Conservation (phyloP, 352 stramenopile species). For the Pythium sukuiense region DNA sequence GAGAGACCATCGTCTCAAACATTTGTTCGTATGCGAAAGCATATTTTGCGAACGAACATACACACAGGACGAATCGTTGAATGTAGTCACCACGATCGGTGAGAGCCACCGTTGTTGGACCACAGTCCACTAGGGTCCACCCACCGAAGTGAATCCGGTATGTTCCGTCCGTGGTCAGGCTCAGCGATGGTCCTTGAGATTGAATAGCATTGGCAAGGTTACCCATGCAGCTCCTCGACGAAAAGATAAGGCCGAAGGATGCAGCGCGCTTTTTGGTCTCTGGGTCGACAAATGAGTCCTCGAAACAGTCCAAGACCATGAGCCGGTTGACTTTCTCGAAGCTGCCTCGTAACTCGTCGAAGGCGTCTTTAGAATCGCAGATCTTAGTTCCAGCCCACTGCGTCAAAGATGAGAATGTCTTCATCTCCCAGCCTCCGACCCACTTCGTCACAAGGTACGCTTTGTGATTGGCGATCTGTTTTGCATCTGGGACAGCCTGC, state of each 20-base stretch:
- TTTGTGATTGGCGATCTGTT: conserved; percentile 1
- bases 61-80: conserved; percentile 4
- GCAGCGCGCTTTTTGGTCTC: neutral
- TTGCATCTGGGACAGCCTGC: neutral
- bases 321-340: neutral
- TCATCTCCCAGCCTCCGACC: conserved; percentile 7
- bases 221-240: neutral
- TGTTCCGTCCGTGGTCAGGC: conserved; percentile 9
- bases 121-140: conserved; percentile 13
- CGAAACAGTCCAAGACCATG: neutral
- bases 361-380: neutral
- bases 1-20: conserved; percentile 1
- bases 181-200: neutral
- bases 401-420: conserved; percentile 4
- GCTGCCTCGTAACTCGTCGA: neutral
- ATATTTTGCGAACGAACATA: conserved; percentile 16
- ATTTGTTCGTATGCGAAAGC: conserved; percentile 8
- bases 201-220: neutral
- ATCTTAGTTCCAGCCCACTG: neutral
- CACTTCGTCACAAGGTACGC: neutral
- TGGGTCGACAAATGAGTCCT: neutral
- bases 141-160: conserved; percentile 20
- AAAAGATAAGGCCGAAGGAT: conserved; percentile 6
- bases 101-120: neutral
- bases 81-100: neutral